phyloP scores from a whole-genome alignment of 768 basidiomycete species.

The Amanita muscaria region DNA sequence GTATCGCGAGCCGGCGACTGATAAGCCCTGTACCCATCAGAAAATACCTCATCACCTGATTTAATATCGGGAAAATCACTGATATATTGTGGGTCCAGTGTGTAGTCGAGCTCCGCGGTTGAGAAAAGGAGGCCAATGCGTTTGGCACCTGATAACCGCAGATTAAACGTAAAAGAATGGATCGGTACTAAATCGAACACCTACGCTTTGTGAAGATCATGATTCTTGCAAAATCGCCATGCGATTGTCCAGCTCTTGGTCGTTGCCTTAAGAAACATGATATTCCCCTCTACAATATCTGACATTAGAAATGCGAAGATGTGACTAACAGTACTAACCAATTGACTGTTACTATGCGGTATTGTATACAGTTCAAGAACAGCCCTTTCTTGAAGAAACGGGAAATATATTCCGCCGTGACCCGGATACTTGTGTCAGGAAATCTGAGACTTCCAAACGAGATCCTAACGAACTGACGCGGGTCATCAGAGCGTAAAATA shows the following conservation, averaged over 20 bases:
- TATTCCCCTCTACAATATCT: constrained; percentile 37
- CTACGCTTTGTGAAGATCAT: constrained; percentile 59
- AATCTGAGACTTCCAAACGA: constrained; percentile 50
- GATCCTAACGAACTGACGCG: constrained; percentile 44
- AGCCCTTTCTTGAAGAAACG: constrained; percentile 48
- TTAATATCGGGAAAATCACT: constrained; percentile 54
- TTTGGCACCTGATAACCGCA: constrained; percentile 46
- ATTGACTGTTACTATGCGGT: constrained; percentile 63
- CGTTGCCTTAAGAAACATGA: constrained; percentile 54
- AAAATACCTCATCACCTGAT: constrained; percentile 49
- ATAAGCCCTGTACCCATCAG: constrained; percentile 67
- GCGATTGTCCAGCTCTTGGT: constrained; percentile 47
- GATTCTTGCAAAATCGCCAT: constrained; percentile 52
- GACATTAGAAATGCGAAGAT: not conserved
- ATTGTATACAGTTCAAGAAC: constrained; percentile 48
- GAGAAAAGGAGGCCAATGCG: constrained; percentile 62
- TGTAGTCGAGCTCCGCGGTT: constrained; percentile 49
- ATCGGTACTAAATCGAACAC: constrained; percentile 14
- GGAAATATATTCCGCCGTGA: constrained; percentile 45
- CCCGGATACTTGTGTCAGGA: constrained; percentile 39
- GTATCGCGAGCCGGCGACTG: constrained; percentile 38
- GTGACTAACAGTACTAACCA: constrained; percentile 28
- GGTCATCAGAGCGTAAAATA: constrained; percentile 49
- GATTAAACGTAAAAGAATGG: not conserved
- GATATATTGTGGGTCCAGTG: constrained; percentile 38